A percentile compares a stretch with the other conserved stretches of the same genome.
These are phyloP conservation scores for Cerioporus squamosus DNA, from an alignment of 1,284 basidiomycete genomes.

Conservation along the genomic window DNA sequence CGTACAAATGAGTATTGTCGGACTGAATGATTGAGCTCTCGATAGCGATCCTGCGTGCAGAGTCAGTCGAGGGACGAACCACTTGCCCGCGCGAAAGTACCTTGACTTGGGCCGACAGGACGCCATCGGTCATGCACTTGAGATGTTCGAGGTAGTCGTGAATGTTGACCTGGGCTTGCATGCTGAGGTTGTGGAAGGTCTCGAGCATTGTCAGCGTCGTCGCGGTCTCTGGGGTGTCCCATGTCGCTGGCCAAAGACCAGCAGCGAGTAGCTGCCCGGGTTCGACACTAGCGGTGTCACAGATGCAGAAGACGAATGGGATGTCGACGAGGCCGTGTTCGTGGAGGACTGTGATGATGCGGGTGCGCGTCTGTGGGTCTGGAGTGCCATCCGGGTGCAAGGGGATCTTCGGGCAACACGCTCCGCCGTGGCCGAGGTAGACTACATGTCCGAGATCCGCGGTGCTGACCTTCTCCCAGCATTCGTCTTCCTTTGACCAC, in stretches of 20 bases:
- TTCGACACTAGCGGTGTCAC: no score
- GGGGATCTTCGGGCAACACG: no score
- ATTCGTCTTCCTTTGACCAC: no score
- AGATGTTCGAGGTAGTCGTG: conserved; percentile 15
- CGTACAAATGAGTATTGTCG: conserved; percentile 12
- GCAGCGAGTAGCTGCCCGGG: conserved; percentile 10
- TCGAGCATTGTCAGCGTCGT: conserved; percentile 11
- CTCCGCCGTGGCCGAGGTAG: no score
- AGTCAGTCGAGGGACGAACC: not conserved
- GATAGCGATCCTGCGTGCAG: conserved; percentile 20
- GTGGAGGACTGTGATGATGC: no score
- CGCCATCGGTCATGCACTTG: conserved; percentile 1
- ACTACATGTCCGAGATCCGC: no score
- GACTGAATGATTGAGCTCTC: conserved; percentile 14
- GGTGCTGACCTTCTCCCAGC: no score
- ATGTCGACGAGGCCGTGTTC: no score
- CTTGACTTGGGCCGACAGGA: conserved; percentile 1
- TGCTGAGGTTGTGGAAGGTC: conserved; percentile 8
- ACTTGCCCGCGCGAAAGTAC: no score
- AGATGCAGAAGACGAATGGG: no score
- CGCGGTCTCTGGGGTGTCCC: conserved; percentile 15
- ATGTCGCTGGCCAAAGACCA: conserved; percentile 21
- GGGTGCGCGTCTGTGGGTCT: no score
- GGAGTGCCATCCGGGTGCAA: no score
- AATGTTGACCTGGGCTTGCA: conserved; percentile 10